These are phyloP conservation scores for Umbelopsis isabellina DNA, from an alignment of 192 early-diverging fungal species.

Conservation along the genomic window DNA sequence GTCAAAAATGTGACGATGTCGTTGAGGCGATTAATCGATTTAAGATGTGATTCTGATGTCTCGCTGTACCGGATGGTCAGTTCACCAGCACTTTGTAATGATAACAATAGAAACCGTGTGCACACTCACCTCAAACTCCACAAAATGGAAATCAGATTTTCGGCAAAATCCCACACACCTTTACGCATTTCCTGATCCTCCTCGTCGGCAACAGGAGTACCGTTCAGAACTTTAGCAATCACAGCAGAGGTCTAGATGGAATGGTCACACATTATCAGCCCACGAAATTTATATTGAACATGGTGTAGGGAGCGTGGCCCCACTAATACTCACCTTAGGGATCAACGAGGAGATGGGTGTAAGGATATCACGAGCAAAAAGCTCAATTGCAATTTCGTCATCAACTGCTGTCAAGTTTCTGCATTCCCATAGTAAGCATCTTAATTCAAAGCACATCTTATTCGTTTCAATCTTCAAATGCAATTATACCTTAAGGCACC, in stretches of 20 bases:
- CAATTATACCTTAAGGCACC: constrained; percentile 66
- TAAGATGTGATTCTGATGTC: constrained; percentile 67
- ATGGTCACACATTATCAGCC: background rate
- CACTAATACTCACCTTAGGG: constrained; percentile 40
- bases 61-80: constrained; percentile 51
- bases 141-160: constrained; percentile 60
- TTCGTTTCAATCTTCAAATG: background rate
- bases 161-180: constrained; percentile 60
- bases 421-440: background rate
- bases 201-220: constrained; percentile 38
- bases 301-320: too few species aligned
- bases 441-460: background rate
- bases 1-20: constrained; percentile 67
- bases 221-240: constrained; percentile 40
- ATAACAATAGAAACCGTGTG: background rate
- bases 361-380: constrained; percentile 59
- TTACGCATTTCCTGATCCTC: constrained; percentile 42
- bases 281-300: too few species aligned
- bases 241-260: constrained; percentile 31
- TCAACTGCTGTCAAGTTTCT: constrained; percentile 63
- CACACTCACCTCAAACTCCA: constrained; percentile 50
- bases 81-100: background rate
- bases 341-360: constrained; percentile 53
- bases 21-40: constrained; percentile 64
- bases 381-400: constrained; percentile 59